phyloP scores from a whole-genome alignment of 2,329 filamentous ascomycete genomes.

The Monilinia vaccinii-corymbosi region DNA sequence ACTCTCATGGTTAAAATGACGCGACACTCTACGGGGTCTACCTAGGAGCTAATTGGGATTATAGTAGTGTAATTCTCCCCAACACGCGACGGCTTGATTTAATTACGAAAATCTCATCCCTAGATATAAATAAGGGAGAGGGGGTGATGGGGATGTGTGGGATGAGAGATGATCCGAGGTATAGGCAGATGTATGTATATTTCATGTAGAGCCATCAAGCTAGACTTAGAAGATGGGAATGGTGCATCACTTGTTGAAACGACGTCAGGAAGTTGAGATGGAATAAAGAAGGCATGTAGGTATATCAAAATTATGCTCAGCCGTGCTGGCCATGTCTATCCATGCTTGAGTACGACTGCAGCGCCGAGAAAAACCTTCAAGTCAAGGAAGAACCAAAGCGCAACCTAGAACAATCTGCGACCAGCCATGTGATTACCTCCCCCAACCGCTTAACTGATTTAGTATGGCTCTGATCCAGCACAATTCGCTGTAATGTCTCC shows the following conservation, averaged over 20 bases:
- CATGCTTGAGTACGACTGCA: neutral
- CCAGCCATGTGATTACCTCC: neutral
- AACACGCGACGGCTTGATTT: no score
- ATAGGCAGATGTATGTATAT: neutral
- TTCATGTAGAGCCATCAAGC: neutral
- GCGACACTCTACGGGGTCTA: no score
- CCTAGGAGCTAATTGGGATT: no score
- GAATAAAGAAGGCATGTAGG: neutral
- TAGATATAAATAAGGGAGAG: conserved; percentile 10
- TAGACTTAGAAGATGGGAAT: neutral
- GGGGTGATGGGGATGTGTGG: neutral
- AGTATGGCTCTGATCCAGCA: neutral
- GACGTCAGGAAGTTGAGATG: neutral
- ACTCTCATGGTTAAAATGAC: no score
- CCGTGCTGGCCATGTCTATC: neutral
- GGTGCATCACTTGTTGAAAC: neutral
- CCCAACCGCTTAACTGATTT: neutral
- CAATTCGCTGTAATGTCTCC: neutral
- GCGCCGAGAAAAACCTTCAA: neutral
- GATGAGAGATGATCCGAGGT: neutral
- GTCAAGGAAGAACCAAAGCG: neutral
- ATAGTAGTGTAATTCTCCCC: no score
- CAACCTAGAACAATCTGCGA: neutral
- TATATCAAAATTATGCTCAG: neutral
- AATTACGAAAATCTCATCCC: no score